Evolutionary conservation across 129 eudicot species (phyloP).

Genomic region (Helichrysum umbraculigerum): DNA sequence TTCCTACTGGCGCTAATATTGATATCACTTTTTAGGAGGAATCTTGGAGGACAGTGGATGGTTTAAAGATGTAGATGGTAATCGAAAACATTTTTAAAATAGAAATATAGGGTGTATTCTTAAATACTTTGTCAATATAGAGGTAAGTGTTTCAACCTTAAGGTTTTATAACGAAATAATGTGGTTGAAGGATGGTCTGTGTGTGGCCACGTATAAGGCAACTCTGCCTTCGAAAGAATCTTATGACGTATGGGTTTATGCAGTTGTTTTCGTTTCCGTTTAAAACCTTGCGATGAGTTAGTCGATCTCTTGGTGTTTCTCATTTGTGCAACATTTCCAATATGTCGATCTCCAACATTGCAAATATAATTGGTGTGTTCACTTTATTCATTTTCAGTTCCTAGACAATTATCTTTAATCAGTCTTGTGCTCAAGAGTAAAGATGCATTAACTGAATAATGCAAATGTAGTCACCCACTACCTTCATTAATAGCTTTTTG

Average conservation of each 20-base stretch:
- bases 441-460: not conserved
- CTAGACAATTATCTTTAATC: not conserved
- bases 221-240: conserved; percentile 69
- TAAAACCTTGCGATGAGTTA: conserved; percentile 72
- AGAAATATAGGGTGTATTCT: no score
- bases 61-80: no score
- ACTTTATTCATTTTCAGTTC: not conserved
- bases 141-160: no score
- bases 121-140: no score
- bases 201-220: conserved; percentile 87
- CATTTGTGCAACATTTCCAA: conserved; percentile 66
- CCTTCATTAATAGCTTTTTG: not conserved
- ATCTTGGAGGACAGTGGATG: no score
- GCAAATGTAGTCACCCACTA: not conserved
- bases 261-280: conserved; percentile 69
- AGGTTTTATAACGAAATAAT: no score
- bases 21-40: no score
- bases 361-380: conserved; percentile 78
- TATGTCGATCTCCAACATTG: conserved; percentile 61
- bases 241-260: conserved; percentile 79
- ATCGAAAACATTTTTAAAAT: no score
- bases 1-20: no score
- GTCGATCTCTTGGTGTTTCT: conserved; percentile 74
- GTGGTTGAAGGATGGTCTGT: conserved; percentile 62
- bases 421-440: no score